Base-by-base conservation (phyloP, 2,329 filamentous ascomycete species). In the Sporothrix inflata region DNA sequence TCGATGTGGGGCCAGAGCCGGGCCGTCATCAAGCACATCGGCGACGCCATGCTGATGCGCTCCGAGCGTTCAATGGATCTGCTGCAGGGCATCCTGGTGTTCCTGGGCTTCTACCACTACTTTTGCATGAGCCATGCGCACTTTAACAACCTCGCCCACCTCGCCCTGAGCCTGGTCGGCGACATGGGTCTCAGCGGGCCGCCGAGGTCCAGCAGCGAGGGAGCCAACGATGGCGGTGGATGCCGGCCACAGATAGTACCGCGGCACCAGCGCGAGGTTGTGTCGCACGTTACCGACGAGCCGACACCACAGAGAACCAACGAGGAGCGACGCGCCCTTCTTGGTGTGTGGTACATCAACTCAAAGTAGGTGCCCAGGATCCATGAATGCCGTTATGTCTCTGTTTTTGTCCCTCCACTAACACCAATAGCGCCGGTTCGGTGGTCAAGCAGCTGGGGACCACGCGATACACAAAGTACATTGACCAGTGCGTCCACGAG, bases 111-210 rank as follows among this genome's bases (percentile, higher is more conserved):
- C 21, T 55, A 69, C 34, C 66, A 55, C 14, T 69, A 69, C 24
- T 55, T 40, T 45, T 69, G 49, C 66, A 69, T 55, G 66, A 69
- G 47, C 49, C 66, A 69, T 69, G 49, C 66, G 7, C 66, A 69
- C 30, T 55, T 55, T 14, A 68, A 68, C 30, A 68, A 40, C 27
- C 65, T 68, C 1, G 45, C 45, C 27, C 65, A 53, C n/a, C 27
- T 68, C 2, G 65, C 65, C 7, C 8, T 68, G 4, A 68, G 65
- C 24, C 47, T 68, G 16, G 30, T 68, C 16, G 30, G 45, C 14
- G 65, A 68, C 6, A 68, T 68, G 65, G 65, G 57, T 19, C n/a
- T 63, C n/a, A 63, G n/a, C 11, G 30, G 11, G 3, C 34, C 57
- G 11, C 57, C 57, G n/a, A 34, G 38, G 8, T 21, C 57, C 42